phyloP scores from a whole-genome alignment of 129 eudicot genomes.

The Mikania micrantha region DNA sequence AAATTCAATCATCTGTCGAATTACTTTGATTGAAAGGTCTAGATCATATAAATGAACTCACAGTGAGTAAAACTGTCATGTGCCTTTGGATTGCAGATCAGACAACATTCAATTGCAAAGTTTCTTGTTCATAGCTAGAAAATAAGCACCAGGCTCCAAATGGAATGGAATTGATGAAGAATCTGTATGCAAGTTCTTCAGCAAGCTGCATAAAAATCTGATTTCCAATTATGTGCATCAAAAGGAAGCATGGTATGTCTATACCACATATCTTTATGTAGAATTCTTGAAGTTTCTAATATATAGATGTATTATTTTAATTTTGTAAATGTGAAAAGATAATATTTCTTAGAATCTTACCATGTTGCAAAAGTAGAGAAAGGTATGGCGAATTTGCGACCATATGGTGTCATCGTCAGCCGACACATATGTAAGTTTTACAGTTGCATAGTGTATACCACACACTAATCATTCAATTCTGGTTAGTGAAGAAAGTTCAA shows the following conservation, averaged over 20 bases:
- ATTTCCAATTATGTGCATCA: conserved; percentile 18
- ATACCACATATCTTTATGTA: conserved; percentile 5
- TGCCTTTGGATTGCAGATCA: conserved; percentile 27
- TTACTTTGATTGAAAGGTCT: conserved; percentile 22
- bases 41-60: conserved; percentile 26
- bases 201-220: conserved; percentile 11
- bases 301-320: not conserved
- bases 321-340: conserved; percentile 19
- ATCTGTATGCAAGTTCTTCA: conserved; percentile 30
- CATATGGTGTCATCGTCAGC: conserved; percentile 46
- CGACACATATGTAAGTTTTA: conserved; percentile 29
- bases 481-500: conserved; percentile 26
- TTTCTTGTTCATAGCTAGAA: conserved; percentile 1
- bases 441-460: conserved; percentile 32
- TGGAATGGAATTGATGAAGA: conserved; percentile 9
- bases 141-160: conserved; percentile 12
- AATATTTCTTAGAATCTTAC: conserved; percentile 44
- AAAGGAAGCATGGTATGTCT: conserved; percentile 15
- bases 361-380: conserved; percentile 52
- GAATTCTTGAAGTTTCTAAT: not conserved
- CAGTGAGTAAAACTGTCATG: conserved; percentile 28
- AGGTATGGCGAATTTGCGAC: conserved; percentile 51
- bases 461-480: conserved; percentile 26
- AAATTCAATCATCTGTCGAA: conserved; percentile 1
- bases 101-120: conserved; percentile 23